Evolutionary conservation across 2,329 filamentous ascomycete species (phyloP), one percentile per base, ranked within the genome.

Genomic region (Fusarium bactridioides): DNA sequence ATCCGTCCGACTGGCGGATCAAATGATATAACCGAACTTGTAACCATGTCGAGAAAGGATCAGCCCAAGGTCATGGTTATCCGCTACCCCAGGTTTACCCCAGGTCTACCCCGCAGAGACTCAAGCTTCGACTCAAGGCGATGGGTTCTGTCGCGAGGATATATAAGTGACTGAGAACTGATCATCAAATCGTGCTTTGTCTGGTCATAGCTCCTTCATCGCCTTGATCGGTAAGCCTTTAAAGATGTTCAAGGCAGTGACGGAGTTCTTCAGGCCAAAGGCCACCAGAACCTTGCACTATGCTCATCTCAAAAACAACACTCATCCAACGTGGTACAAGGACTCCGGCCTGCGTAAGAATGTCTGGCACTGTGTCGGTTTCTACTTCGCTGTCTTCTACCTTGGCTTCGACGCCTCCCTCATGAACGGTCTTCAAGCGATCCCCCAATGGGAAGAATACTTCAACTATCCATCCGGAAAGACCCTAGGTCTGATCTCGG

Each of bases 321-420:
- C 70, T 0, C 41, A 73, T 37, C 27, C 48, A 7, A 72, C 54
- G 7, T 73, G 70, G 70, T 73, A 72, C 29, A 69, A 61, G 7
- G 70, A 73, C 29, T 21, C 69, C 1, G 65, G 69, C 0, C 54
- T 73, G 0, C 61, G 70, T 1, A 67, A 51, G 13, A 72, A 73
- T 44, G 69, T 73, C 6, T 72, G 66, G 60, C 69, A 73, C 27
- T 72, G 65, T 4, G 54, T 73, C 3, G 70, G 70, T 3, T 72
- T 72, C 45, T 73, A 72, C 31, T 61, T 73, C 7, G 65, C 69
- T 2, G 69, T 72, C 7, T 73, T 73, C 11, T 73, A 73, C 23
- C 58, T 73, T 16, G 67, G 69, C 3, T 71, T 61, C 10, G 61
- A 64, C 1, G 43, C 61, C 5, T 64, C 61, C 1, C 51, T 73